These are phyloP conservation scores for Samsoniella hepiali DNA, from an alignment of 2,329 filamentous ascomycete genomes.

Conservation along the genomic window DNA sequence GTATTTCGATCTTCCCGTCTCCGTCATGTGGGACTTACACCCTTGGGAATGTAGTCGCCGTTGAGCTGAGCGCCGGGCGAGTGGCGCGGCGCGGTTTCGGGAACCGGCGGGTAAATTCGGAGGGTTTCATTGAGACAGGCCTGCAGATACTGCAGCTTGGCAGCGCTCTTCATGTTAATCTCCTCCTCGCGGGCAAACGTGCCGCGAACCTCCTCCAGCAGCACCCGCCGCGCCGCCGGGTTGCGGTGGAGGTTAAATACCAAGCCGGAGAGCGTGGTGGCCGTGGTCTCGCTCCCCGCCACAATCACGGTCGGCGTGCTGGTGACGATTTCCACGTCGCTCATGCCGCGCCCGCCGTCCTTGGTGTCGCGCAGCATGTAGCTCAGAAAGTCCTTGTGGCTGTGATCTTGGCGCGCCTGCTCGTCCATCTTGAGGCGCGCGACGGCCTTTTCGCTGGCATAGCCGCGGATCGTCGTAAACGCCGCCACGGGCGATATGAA, in stretches of 20 bases:
- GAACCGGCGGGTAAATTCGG: constrained; percentile 37
- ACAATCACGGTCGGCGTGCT: constrained; percentile 26
- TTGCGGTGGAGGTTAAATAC: constrained; percentile 32
- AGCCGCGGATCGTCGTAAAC: neutral
- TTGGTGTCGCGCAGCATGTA: constrained; percentile 34
- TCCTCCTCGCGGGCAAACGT: constrained; percentile 34
- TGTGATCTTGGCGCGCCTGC: neutral
- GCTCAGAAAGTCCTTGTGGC: constrained; percentile 23
- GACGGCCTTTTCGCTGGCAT: constrained; percentile 25
- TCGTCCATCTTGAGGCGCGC: neutral
- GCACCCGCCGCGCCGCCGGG: constrained; percentile 32
- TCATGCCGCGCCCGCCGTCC: constrained; percentile 30
- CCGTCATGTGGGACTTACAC: too few species aligned
- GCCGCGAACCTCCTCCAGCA: constrained; percentile 32
- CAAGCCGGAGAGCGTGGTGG: constrained; percentile 30
- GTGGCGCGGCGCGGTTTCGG: constrained; percentile 28
- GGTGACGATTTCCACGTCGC: constrained; percentile 32
- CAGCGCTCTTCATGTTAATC: constrained; percentile 36
- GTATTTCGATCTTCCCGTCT: too few species aligned
- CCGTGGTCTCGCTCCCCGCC: constrained; percentile 36
- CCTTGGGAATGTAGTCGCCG: constrained; percentile 34
- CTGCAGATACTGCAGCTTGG: constrained; percentile 34
- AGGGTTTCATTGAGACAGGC: constrained; percentile 42
- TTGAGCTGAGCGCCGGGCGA: constrained; percentile 34
- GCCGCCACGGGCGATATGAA: neutral